phyloP scores from a whole-genome alignment of 805 yeast species.

The Metschnikowia colocasiae region DNA sequence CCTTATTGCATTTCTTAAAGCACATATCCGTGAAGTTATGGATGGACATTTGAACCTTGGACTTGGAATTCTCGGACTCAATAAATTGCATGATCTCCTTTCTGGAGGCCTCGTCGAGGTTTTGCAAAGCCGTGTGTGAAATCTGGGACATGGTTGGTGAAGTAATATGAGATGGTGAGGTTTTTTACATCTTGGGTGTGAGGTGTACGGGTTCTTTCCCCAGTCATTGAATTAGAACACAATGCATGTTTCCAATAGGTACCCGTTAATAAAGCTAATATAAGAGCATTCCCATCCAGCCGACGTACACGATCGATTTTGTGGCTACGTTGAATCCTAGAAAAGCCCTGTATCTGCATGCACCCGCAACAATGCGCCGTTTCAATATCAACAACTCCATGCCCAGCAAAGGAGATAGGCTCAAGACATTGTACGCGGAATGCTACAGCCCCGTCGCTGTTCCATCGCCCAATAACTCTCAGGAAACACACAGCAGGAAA shows the following conservation, averaged over 20 bases:
- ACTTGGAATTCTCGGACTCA: constrained; percentile 79
- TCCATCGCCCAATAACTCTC: constrained; percentile 2
- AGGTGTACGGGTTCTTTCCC: constrained; percentile 12
- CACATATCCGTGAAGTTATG: constrained; percentile 89
- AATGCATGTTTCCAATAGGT: not conserved
- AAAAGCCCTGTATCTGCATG: not conserved
- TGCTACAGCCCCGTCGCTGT: not conserved
- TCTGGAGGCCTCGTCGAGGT: constrained; percentile 62
- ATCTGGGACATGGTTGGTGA: constrained; percentile 29
- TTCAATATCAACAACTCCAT: constrained; percentile 1
- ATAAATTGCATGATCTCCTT: constrained; percentile 72
- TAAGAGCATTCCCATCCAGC: not conserved
- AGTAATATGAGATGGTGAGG: not conserved
- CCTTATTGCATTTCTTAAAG: constrained; percentile 75
- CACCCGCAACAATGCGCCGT: not conserved
- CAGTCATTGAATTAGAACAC: not conserved
- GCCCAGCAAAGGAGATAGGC: constrained; percentile 3
- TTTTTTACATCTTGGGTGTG: not conserved
- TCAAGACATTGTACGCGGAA: not conserved
- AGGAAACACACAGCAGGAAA: constrained; percentile 13
- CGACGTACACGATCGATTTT: not conserved
- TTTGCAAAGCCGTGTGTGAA: constrained; percentile 34
- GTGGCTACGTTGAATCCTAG: not conserved
- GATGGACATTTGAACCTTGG: constrained; percentile 81
- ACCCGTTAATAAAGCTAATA: not conserved